Percentiles rank a stretch among this genome's conserved stretches.
Conservation (phyloP, 495 filamentous ascomycete genomes). For the Talaromyces stipitatus region DNA sequence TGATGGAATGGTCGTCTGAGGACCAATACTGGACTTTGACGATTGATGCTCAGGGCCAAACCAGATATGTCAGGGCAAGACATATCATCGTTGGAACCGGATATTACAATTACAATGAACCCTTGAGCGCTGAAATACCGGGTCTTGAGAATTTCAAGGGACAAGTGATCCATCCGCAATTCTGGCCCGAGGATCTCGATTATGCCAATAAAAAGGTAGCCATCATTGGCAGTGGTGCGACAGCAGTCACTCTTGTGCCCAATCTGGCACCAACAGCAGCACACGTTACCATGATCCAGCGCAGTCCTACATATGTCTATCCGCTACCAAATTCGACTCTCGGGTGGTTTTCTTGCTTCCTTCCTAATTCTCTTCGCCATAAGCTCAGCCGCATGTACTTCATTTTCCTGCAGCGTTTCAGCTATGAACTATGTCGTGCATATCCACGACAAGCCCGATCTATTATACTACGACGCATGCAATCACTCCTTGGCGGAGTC, state of each 20-base stretch:
- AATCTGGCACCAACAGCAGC: slow-evolving; percentile 36
- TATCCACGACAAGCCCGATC: slow-evolving; percentile 46
- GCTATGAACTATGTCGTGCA: slow-evolving; percentile 46
- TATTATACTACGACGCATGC: slow-evolving; percentile 34
- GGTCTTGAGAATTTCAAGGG: slow-evolving; percentile 33
- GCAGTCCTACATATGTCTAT: slow-evolving; percentile 53
- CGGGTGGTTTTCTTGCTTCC: slow-evolving; percentile 27
- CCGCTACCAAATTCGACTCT: slow-evolving; percentile 35
- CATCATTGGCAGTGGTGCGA: slow-evolving; percentile 50
- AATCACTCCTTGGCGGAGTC: slow-evolving; percentile 43
- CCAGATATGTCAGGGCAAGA: slow-evolving; percentile 38
- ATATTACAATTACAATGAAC: slow-evolving; percentile 54
- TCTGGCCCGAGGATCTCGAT: slow-evolving; percentile 45
- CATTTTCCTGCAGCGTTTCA: slow-evolving; percentile 35
- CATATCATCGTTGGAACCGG: slow-evolving; percentile 59
- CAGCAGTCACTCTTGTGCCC: slow-evolving; percentile 47
- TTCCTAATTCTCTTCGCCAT: slow-evolving; percentile 26
- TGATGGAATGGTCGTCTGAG: slow-evolving; percentile 52
- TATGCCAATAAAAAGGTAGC: slow-evolving; percentile 45
- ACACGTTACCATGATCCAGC: slow-evolving; percentile 48
- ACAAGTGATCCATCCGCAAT: slow-evolving; percentile 41
- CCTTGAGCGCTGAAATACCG: slow-evolving; percentile 42
- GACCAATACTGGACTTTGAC: slow-evolving; percentile 54
- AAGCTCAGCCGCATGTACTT: slow-evolving; percentile 37
- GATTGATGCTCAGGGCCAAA: slow-evolving; percentile 40